These are phyloP conservation scores for Tremella yokohamensis DNA, from an alignment of 768 basidiomycete genomes.

Conservation along the genomic window DNA sequence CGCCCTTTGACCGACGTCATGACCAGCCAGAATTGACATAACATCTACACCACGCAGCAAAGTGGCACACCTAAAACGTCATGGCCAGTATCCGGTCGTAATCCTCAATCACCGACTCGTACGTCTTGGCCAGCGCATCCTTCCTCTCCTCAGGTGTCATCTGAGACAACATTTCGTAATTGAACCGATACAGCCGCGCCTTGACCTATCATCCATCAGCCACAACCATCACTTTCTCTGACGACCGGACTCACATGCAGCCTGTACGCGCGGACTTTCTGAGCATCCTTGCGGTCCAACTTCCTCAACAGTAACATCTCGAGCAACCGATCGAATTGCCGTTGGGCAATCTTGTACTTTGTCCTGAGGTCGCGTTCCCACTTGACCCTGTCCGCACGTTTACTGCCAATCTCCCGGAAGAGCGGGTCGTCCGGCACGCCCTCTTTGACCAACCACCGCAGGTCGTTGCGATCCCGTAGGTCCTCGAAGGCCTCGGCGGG, in stretches of 20 bases:
- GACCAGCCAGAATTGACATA: too few relatives aligned
- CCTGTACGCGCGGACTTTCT: constrained; percentile 64
- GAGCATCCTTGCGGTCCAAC: constrained; percentile 62
- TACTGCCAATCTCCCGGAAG: constrained; percentile 68
- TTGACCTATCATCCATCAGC: constrained; percentile 60
- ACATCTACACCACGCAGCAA: too few relatives aligned
- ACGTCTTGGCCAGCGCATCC: constrained; percentile 89
- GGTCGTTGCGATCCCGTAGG: constrained; percentile 84
- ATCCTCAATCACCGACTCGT: constrained; percentile 76
- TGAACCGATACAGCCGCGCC: constrained; percentile 89
- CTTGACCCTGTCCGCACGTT: constrained; percentile 49
- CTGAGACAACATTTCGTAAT: constrained; percentile 77
- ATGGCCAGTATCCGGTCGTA: constrained; percentile 71
- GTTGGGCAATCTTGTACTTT: constrained; percentile 89
- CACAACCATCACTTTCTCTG: not conserved
- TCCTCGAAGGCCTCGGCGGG: constrained; percentile 98
- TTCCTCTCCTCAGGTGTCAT: constrained; percentile 80
- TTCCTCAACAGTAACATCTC: constrained; percentile 83
- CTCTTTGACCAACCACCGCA: constrained; percentile 73
- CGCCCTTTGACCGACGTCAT: too few relatives aligned
- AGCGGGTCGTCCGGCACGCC: constrained; percentile 68
- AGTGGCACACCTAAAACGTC: constrained; percentile 40
- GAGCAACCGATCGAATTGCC: constrained; percentile 85
- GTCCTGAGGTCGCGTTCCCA: constrained; percentile 78
- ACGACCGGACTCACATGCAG: constrained; percentile 50